Evolutionary conservation across 164 flowering plant genomes (phyloP), one percentile per base, ranked within the genome.

Genomic region (Tetrastigma voinierianum): DNA sequence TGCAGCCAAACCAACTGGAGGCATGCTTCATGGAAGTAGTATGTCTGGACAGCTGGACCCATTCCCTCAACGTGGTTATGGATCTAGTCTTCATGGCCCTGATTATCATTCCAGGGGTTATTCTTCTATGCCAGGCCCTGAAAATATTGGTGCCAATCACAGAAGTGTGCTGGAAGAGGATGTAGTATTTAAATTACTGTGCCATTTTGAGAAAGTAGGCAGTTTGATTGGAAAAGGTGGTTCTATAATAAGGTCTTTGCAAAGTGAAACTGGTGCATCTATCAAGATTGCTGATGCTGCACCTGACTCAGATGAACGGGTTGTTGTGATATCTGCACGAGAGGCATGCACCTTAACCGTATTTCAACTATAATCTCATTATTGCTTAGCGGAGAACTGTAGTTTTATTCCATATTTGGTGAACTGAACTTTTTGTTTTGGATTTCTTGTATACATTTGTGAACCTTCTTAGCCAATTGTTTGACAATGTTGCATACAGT

Each of bases 181-280:
- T 20, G 70, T 86, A 45, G 78, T 79, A 16, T 87, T 81, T 66
- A 81, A 74, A 67, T 52, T 87, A 68, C 64, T 87, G 25, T 87
- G 89, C 64, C 83, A 69, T 18, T 56, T 21, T 57, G 89, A 81
- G 44, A 84, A 80, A 66, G 84, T 82, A 71, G 84, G 88, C 17
- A 75, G 82, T 72, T 62, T 87, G 75, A 85, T 85, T 16, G 92
- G 92, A 21, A 87, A 85, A 71, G 87, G 87, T 63, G 92, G 92
- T 2, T 53, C 77, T 13, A 58, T 87, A 18, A 49, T 85, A 52
- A 70, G 80, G 48, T 78, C 76, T 25, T 25, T 87, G 61, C 81
- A 83, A 69, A 77, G 53, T 67, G 87, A 83, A 56, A 87, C 85
- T 17, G 89, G 92, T 61, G 84, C 88, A 2, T 79, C 76, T 21